Conservation (phyloP, 768 basidiomycete species). For the Russula brevipes region DNA sequence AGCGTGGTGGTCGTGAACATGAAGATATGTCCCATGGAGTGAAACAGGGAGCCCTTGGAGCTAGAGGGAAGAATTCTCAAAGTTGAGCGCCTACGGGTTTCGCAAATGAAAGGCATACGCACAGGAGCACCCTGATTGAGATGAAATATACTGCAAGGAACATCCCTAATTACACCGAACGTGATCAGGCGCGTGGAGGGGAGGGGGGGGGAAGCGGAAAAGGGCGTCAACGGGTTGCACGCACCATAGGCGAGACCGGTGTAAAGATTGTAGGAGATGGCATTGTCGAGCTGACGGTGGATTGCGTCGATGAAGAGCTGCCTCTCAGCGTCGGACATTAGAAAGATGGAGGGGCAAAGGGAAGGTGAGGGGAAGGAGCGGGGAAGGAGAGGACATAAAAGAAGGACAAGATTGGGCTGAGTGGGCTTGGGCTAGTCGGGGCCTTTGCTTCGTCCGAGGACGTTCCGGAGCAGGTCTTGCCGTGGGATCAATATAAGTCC, state of each 20-base stretch:
- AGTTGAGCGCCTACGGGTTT: neutral
- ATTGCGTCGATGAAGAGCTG: neutral
- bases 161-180: slow-evolving; percentile 6
- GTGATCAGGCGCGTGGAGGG: neutral
- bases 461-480: too few relatives aligned
- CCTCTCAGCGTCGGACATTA: slow-evolving; percentile 10
- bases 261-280: slow-evolving; percentile 15
- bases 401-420: neutral
- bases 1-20: slow-evolving; percentile 1
- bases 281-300: slow-evolving; percentile 2
- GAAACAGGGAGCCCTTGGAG: slow-evolving; percentile 8
- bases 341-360: neutral
- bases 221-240: neutral
- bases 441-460: too few relatives aligned
- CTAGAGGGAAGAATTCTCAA: neutral
- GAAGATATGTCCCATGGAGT: slow-evolving; percentile 13
- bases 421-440: too few relatives aligned
- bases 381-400: neutral
- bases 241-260: slow-evolving; percentile 18
- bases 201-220: too few relatives aligned
- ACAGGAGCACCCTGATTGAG: slow-evolving; percentile 19
- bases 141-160: slow-evolving; percentile 12
- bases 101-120: neutral
- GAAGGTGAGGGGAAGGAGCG: neutral
- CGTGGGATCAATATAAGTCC: neutral